phyloP scores from a whole-genome alignment of 2,329 filamentous ascomycete genomes.

The Ascosphaera apis region DNA sequence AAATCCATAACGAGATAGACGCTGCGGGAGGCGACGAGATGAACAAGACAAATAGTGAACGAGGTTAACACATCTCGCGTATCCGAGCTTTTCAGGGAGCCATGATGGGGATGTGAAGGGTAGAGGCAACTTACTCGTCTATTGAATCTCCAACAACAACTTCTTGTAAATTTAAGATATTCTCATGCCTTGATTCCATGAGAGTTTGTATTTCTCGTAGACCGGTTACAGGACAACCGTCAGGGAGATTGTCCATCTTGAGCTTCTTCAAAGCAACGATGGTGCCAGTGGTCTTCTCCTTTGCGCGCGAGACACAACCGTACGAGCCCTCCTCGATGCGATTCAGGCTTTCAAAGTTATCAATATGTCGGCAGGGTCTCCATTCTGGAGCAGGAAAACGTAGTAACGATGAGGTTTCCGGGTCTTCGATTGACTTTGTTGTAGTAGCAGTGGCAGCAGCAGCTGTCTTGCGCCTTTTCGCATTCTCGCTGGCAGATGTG shows the following conservation, averaged over 20 bases:
- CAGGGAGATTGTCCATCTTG: slow-evolving; percentile 58
- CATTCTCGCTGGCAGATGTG: slow-evolving; percentile 9
- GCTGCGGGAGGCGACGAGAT: slow-evolving; percentile 23
- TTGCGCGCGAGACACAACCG: slow-evolving; percentile 75
- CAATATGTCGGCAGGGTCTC: slow-evolving; percentile 51
- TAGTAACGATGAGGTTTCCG: slow-evolving; percentile 33
- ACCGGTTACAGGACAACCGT: slow-evolving; percentile 80
- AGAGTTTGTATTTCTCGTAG: slow-evolving; percentile 85
- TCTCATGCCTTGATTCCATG: slow-evolving; percentile 53
- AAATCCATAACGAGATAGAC: slow-evolving; percentile 95
- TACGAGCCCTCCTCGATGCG: slow-evolving; percentile 96
- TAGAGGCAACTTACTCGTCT: slow-evolving; percentile 27
- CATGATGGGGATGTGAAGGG: slow-evolving; percentile 1
- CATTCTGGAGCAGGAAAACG: slow-evolving; percentile 48
- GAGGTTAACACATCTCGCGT: slow-evolving; percentile 14
- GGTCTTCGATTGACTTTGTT: slow-evolving; percentile 9
- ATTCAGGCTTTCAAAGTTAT: slow-evolving; percentile 80
- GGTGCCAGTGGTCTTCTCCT: slow-evolving; percentile 46
- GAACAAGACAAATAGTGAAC: slow-evolving; percentile 5
- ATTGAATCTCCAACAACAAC: slow-evolving; percentile 52
- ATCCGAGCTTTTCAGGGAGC: slow-evolving; percentile 16
- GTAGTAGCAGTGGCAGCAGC: slow-evolving; percentile 34
- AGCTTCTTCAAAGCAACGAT: slow-evolving; percentile 84
- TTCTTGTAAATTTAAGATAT: slow-evolving; percentile 63
- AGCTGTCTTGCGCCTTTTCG: slow-evolving; percentile 31